Evolutionary conservation across 2,329 filamentous ascomycete species (phyloP).

Genomic region (Elsinoe necatrix): DNA sequence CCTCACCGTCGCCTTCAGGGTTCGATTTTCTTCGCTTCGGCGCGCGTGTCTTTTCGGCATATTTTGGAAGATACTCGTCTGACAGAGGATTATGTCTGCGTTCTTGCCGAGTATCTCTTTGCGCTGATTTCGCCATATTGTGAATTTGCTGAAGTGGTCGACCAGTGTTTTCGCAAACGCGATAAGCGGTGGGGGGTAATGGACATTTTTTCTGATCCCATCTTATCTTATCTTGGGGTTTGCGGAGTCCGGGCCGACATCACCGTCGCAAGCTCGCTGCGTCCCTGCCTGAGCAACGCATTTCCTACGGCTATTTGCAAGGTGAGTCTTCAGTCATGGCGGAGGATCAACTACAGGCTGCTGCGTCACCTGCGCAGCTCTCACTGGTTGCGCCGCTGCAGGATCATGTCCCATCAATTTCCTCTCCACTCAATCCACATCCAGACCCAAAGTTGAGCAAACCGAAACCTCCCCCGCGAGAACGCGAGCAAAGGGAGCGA

Average conservation of each 20-base stretch:
- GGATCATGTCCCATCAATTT: conserved; percentile 60
- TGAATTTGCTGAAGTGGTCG: not conserved
- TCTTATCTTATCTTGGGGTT: conserved; percentile 3
- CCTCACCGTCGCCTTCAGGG: conserved; percentile 50
- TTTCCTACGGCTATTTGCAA: not conserved
- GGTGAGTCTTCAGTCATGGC: not conserved
- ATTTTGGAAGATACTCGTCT: conserved; percentile 71
- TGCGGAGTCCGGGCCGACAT: not conserved
- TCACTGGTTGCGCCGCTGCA: conserved; percentile 45
- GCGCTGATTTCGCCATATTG: conserved; percentile 69
- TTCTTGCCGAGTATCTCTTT: conserved; percentile 45
- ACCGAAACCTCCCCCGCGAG: conserved; percentile 35
- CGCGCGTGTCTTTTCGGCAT: conserved; percentile 59
- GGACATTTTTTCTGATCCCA: conserved; percentile 2
- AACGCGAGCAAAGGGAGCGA: conserved; percentile 45
- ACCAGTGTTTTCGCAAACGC: not conserved
- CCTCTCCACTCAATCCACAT: conserved; percentile 67
- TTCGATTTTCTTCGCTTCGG: conserved; percentile 55
- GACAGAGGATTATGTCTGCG: conserved; percentile 84
- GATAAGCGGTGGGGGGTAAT: not conserved
- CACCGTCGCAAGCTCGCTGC: not conserved
- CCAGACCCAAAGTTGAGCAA: conserved; percentile 37
- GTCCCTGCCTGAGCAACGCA: no score
- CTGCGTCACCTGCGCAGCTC: not conserved
- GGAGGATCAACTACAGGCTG: conserved; percentile 2